Base-by-base conservation (phyloP, 2,329 filamentous ascomycete genomes). In the Cephalotrichum gorgonifer region DNA sequence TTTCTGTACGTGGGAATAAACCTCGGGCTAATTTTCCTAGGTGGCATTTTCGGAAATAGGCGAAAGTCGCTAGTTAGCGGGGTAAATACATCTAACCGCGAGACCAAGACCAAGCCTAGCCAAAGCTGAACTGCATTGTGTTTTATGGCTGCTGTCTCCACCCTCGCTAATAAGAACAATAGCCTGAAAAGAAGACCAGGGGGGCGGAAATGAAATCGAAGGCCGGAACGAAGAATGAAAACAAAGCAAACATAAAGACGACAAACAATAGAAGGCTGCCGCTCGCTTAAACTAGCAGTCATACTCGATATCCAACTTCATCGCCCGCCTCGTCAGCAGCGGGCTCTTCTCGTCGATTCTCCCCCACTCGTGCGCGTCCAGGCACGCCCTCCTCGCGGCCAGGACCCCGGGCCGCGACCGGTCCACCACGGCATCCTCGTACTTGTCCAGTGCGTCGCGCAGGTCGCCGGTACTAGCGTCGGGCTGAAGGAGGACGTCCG, bases 281-380 rank as follows among this genome's bases (percentile, higher is more conserved):
- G 4, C 4, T 31, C 11, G 12, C 30, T 31, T 4, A 8, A 7
- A 17, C 35, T 39, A 39, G 35, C 33, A 47, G 25, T 47, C 51
- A 35, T 64, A 60, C 22, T 62, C 60, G 52, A 60, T 64, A 17
- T 57, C 52, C n/a, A 67, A 33, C 25, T 57, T 56, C 50, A 64
- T 64, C 27, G 57, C 59, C 3, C 73, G 60, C 47, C 61, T 64
- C n/a, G 62, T 67, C 20, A 71, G 53, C 7, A 71, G 48, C 1
- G 67, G 68, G 33, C 66, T 70, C 3, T 52, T 31, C 2, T 56
- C 51, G 27, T 42, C 56, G 17, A 79, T 71, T 2, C 58, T 62
- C 1, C 60, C 52, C 59, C 72, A 79, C 17, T 74, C 63, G 56
- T 79, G 74, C 0, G 76, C 75, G 56, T 79, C 75, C 2, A 78